These are phyloP conservation scores for Litsea cubeba DNA, from an alignment of 164 flowering plant genomes.

Conservation along the genomic window DNA sequence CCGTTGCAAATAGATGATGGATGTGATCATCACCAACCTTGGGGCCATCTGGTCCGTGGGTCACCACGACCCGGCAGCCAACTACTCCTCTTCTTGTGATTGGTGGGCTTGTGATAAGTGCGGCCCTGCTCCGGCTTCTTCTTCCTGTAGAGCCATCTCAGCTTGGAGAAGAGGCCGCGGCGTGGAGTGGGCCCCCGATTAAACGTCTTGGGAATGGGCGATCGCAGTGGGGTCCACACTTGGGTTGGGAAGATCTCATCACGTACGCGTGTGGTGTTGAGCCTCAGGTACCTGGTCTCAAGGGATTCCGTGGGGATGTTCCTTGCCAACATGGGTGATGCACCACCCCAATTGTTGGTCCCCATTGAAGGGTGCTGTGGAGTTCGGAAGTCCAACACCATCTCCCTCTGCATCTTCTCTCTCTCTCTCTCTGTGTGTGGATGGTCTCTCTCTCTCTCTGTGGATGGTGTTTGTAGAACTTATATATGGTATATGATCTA, in stretches of 20 bases:
- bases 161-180: constrained; percentile 21
- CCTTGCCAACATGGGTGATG: constrained; percentile 66
- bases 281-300: constrained; percentile 48
- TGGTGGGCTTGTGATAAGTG: constrained; percentile 4
- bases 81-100: constrained; percentile 18
- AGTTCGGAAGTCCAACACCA: constrained; percentile 48
- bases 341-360: constrained; percentile 63
- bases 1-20: background rate
- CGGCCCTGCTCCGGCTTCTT: constrained; percentile 6
- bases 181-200: constrained; percentile 1
- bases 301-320: constrained; percentile 54
- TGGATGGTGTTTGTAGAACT: background rate
- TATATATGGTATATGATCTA: no score
- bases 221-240: background rate
- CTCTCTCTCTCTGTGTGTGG: constrained; percentile 1
- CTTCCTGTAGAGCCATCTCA: constrained; percentile 12
- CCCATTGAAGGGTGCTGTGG: constrained; percentile 64
- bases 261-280: constrained; percentile 32
- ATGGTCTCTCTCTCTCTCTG: constrained; percentile 3
- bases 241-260: constrained; percentile 40
- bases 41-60: constrained; percentile 51
- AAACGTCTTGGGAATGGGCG: background rate
- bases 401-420: constrained; percentile 29
- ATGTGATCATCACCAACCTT: constrained; percentile 52
- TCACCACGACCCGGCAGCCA: constrained; percentile 43